Percentiles rank a stretch among this genome's conserved stretches.
Conservation (phyloP, 75 land plant species). For the Selaginella tamariscina region DNA sequence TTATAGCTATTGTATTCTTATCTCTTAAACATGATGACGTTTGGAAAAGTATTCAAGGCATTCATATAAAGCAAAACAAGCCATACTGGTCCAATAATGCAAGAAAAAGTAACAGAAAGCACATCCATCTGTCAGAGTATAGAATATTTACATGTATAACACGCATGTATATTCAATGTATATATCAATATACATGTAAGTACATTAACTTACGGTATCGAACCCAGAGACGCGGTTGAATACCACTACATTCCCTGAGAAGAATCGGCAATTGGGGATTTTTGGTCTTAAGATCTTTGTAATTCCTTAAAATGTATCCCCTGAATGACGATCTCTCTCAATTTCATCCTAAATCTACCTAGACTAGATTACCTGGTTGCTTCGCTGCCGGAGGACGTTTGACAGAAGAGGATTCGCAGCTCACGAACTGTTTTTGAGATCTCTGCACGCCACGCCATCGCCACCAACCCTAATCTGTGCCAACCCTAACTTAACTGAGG, state of each 20-base stretch:
- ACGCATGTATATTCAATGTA: too few relatives aligned
- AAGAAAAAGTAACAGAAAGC: too few relatives aligned
- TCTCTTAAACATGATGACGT: too few relatives aligned
- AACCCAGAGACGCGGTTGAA: conserved; percentile 86
- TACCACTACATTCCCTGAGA: conserved; percentile 77
- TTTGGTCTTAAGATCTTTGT: conserved; percentile 71
- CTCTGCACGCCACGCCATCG: conserved; percentile 76
- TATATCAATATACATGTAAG: too few relatives aligned
- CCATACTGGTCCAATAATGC: too few relatives aligned
- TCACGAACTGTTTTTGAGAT: conserved; percentile 55
- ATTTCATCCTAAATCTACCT: background rate
- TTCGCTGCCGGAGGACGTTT: conserved; percentile 54
- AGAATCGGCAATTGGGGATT: conserved; percentile 73
- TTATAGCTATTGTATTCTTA: too few relatives aligned
- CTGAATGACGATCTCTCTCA: conserved; percentile 20
- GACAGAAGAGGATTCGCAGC: conserved; percentile 79
- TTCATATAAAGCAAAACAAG: too few relatives aligned
- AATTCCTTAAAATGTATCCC: conserved; percentile 55
- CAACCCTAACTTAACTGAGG: background rate
- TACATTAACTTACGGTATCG: conserved; percentile 61
- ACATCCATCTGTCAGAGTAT: too few relatives aligned
- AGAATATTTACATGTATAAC: too few relatives aligned
- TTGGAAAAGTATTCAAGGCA: too few relatives aligned
- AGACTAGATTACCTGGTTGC: conserved; percentile 34
- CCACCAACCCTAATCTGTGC: background rate